Conservation (phyloP, 2,329 filamentous ascomycete genomes). For the Ophiostoma sp. region DNA sequence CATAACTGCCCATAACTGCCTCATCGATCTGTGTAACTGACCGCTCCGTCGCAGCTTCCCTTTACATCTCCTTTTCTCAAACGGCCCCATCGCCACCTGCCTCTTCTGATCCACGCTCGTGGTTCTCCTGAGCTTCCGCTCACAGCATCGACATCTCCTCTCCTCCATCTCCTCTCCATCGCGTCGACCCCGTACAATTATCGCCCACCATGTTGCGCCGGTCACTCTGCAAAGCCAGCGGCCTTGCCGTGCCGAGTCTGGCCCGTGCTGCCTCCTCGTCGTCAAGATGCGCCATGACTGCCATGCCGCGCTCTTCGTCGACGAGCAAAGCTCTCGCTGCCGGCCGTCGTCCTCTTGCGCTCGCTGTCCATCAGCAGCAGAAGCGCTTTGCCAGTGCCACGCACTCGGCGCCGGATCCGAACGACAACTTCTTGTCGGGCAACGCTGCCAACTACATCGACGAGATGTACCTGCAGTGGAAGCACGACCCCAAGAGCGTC, state of each 20-base stretch:
- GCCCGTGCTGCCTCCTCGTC: constrained; percentile 24
- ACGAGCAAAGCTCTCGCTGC: constrained; percentile 39
- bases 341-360: constrained; percentile 51
- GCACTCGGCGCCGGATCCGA: constrained; percentile 68
- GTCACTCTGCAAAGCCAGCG: constrained; percentile 29
- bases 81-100: constrained; percentile 13
- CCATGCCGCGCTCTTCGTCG: constrained; percentile 20
- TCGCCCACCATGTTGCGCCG: constrained; percentile 26
- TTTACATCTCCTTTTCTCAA: background rate
- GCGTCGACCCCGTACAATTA: background rate
- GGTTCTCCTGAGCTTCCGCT: constrained; percentile 24
- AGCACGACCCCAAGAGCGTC: constrained; percentile 86
- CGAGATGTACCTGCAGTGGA: constrained; percentile 99
- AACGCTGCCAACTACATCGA: constrained; percentile 99
- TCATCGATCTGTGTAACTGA: background rate
- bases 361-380: constrained; percentile 43
- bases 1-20: background rate
- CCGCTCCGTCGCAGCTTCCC: constrained; percentile 14
- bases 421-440: constrained; percentile 93
- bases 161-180: background rate
- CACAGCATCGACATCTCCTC: constrained; percentile 12
- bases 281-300: constrained; percentile 20
- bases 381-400: constrained; percentile 58
- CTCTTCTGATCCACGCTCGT: constrained; percentile 21
- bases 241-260: constrained; percentile 23